Conservation (phyloP, 192 early-diverging fungal genomes). For the Entrophospora sp. region DNA sequence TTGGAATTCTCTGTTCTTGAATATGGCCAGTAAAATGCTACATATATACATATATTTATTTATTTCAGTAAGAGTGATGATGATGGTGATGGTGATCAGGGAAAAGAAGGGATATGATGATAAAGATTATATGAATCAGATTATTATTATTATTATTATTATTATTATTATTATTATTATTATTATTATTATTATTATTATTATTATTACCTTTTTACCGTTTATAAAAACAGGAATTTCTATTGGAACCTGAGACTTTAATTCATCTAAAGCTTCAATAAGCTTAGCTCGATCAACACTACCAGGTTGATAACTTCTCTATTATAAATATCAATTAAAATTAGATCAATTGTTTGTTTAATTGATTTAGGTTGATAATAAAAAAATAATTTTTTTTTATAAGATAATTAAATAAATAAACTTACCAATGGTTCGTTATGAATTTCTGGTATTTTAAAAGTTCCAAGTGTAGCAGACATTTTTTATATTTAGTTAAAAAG, state of each 20-base stretch:
- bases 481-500: too few species aligned
- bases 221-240: conserved; percentile 80
- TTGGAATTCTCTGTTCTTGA: conserved; percentile 70
- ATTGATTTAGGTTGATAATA: neutral
- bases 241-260: conserved; percentile 56
- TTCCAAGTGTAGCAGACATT: conserved; percentile 57
- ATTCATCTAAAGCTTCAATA: conserved; percentile 66
- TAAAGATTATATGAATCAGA: neutral
- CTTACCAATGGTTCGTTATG: conserved; percentile 80
- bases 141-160: neutral
- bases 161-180: neutral
- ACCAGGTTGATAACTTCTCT: conserved; percentile 67
- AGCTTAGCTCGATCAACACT: conserved; percentile 66
- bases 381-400: neutral
- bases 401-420: neutral
- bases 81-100: too few species aligned
- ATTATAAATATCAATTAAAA: conserved; percentile 3
- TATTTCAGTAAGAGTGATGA: neutral
- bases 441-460: conserved; percentile 73
- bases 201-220: conserved; percentile 65
- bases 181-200: neutral
- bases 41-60: neutral
- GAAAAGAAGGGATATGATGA: neutral
- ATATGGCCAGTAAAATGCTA: conserved; percentile 51
- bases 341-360: neutral